Percentiles rank a stretch among this genome's conserved stretches.
phyloP scores from a whole-genome alignment of 305 asterid species.

The Fraxinus velutina region DNA sequence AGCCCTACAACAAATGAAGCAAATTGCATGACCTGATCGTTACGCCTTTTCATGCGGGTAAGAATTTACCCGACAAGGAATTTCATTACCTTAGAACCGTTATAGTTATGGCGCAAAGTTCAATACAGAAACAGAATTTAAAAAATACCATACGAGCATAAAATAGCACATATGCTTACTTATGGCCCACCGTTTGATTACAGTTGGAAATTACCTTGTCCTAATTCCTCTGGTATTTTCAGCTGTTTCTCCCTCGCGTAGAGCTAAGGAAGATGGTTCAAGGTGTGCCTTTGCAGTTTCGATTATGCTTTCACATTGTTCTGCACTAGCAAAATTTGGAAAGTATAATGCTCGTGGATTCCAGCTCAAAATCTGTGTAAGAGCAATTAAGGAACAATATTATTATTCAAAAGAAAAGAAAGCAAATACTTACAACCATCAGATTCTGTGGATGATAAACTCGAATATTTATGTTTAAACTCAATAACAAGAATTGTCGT shows the following conservation, averaged over 20 bases:
- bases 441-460: neutral
- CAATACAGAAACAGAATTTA: neutral
- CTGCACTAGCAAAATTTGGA: conserved; percentile 76
- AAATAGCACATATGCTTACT: neutral
- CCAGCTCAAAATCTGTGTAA: conserved; percentile 78
- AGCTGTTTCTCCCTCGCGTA: conserved; percentile 78
- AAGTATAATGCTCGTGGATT: conserved; percentile 73
- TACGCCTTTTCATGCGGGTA: neutral
- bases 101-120: too few species aligned
- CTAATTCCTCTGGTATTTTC: conserved; percentile 76
- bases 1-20: neutral
- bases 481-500: neutral
- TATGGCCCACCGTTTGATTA: conserved; percentile 2
- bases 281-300: conserved; percentile 52
- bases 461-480: neutral
- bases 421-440: neutral
- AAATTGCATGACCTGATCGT: neutral
- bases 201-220: conserved; percentile 62
- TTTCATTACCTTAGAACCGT: neutral
- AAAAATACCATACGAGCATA: neutral
- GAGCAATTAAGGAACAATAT: conserved; percentile 12
- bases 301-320: conserved; percentile 67
- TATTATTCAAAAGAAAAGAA: neutral
- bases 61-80: neutral
- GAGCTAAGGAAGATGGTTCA: conserved; percentile 68